Percentiles rank a stretch among this genome's conserved stretches.
phyloP scores from a whole-genome alignment of 1,139 yeast species.

The Suhomyces yuchorum region DNA sequence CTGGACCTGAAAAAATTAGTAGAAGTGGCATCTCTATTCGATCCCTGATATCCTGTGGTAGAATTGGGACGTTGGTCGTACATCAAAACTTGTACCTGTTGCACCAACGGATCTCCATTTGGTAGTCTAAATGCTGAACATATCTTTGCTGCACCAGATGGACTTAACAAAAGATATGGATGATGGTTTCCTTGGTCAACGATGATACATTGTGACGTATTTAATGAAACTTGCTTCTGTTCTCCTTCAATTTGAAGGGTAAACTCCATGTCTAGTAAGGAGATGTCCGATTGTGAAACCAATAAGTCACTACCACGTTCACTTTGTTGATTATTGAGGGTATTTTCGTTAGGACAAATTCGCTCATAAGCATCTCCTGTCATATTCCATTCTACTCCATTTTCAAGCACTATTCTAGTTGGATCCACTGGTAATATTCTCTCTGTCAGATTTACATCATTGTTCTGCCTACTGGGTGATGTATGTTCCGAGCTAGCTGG shows the following conservation, averaged over 20 bases:
- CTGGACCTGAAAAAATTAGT: neutral
- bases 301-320: conserved; percentile 15
- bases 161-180: conserved; percentile 45
- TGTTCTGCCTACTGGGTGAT: neutral
- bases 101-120: conserved; percentile 12
- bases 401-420: conserved; percentile 25
- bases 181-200: conserved; percentile 36
- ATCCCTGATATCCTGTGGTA: neutral
- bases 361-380: conserved; percentile 32
- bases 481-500: neutral
- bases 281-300: conserved; percentile 29
- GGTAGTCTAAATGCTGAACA: conserved; percentile 10
- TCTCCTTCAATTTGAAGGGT: conserved; percentile 17
- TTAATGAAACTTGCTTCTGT: conserved; percentile 26
- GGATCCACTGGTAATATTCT: conserved; percentile 25
- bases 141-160: conserved; percentile 35
- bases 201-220: conserved; percentile 46
- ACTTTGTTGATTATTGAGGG: neutral
- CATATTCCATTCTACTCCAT: conserved; percentile 30
- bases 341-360: conserved; percentile 14
- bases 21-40: neutral
- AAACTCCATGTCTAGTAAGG: conserved; percentile 27
- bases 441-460: neutral
- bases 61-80: conserved; percentile 1
- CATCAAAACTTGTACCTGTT: conserved; percentile 14